Conservation (phyloP, 176 grass and related monocot species). For the Saccharum spontaneum region DNA sequence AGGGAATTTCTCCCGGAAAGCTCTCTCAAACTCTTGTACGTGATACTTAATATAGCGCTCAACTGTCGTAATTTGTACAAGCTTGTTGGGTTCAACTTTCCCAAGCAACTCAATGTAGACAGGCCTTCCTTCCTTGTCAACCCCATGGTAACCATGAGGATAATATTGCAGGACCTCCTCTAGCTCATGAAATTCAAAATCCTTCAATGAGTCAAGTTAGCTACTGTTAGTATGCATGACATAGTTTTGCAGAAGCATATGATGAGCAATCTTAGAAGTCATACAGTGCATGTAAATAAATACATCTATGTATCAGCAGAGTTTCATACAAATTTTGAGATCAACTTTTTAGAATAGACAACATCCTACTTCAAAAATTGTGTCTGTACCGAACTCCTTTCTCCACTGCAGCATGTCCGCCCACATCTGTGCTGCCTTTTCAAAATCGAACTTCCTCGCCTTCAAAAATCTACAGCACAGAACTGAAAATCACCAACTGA, state of each 20-base stretch:
- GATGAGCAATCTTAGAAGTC: background rate
- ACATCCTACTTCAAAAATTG: slow-evolving; percentile 70
- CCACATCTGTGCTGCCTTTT: slow-evolving; percentile 96
- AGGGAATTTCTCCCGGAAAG: slow-evolving; percentile 88
- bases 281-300: slow-evolving; percentile 3
- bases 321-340: slow-evolving; percentile 8
- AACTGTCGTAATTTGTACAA: slow-evolving; percentile 82
- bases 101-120: slow-evolving; percentile 97
- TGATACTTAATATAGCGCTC: slow-evolving; percentile 97
- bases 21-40: slow-evolving; percentile 93
- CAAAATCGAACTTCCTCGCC: slow-evolving; percentile 85
- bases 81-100: slow-evolving; percentile 88
- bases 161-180: slow-evolving; percentile 87
- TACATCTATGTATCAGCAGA: background rate
- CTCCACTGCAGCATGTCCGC: slow-evolving; percentile 87
- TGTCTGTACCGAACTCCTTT: slow-evolving; percentile 83
- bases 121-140: slow-evolving; percentile 92
- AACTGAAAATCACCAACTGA: slow-evolving; percentile 33
- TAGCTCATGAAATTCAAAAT: slow-evolving; percentile 96
- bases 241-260: slow-evolving; percentile 25
- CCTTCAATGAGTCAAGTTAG: slow-evolving; percentile 59
- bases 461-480: slow-evolving; percentile 85
- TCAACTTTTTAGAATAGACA: background rate
- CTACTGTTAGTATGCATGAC: slow-evolving; percentile 11
- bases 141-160: slow-evolving; percentile 96